Conservation (phyloP, 768 basidiomycete genomes). For the Harrya chromipes region DNA sequence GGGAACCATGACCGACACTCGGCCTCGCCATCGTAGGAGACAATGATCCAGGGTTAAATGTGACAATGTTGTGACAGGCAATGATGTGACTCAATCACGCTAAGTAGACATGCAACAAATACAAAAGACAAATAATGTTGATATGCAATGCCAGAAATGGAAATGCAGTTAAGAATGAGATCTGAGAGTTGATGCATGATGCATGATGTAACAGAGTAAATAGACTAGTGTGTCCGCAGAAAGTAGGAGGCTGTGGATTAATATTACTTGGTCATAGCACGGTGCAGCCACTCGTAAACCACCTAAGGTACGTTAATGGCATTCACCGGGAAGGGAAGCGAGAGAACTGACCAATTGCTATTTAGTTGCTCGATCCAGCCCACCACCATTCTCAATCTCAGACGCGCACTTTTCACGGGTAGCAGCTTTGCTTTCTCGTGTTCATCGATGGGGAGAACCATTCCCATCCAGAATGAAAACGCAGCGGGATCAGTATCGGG, state of each 20-base stretch:
- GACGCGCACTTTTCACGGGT: conserved; percentile 71
- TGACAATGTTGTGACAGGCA: conserved; percentile 7
- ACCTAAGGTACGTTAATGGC: conserved; percentile 43
- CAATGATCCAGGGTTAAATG: conserved; percentile 1
- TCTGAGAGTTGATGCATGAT: conserved; percentile 2
- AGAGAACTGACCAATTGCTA: conserved; percentile 46
- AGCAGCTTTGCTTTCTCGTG: conserved; percentile 84
- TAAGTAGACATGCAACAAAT: not conserved
- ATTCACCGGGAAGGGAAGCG: conserved; percentile 14
- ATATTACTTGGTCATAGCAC: conserved; percentile 42
- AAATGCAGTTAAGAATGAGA: conserved; percentile 15
- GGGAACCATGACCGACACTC: conserved; percentile 3
- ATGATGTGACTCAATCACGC: conserved; percentile 19
- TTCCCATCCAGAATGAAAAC: conserved; percentile 90
- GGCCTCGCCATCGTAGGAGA: conserved; percentile 15
- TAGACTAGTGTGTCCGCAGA: conserved; percentile 9
- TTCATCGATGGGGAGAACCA: conserved; percentile 89
- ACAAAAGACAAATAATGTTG: conserved; percentile 4
- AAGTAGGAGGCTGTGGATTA: conserved; percentile 6
- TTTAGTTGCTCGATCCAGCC: conserved; percentile 90
- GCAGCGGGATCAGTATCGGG: conserved; percentile 51
- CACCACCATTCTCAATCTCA: conserved; percentile 81
- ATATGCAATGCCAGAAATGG: conserved; percentile 7
- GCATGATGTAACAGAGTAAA: too few relatives aligned
- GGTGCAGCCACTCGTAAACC: conserved; percentile 71